Conservation (phyloP, 805 yeast species). For the Pichia manshurica region DNA sequence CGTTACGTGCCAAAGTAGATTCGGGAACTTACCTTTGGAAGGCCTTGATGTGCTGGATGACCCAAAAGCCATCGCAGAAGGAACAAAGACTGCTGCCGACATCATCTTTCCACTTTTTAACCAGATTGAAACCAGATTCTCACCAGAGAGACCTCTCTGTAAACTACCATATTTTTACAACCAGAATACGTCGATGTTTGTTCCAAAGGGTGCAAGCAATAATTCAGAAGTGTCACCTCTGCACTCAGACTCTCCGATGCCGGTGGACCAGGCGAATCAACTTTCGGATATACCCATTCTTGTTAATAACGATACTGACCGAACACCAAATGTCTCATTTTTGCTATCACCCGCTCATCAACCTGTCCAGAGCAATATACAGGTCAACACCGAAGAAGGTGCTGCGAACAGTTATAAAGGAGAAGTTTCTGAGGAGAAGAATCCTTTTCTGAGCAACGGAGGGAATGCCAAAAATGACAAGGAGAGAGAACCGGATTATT, state of each 20-base stretch:
- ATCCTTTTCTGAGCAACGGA: not conserved
- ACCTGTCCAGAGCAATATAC: not conserved
- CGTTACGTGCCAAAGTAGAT: constrained; percentile 7
- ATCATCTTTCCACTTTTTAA: not conserved
- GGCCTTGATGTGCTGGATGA: constrained; percentile 7
- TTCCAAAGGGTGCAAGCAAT: not conserved
- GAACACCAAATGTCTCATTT: constrained; percentile 9
- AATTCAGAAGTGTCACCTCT: not conserved
- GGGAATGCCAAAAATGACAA: not conserved
- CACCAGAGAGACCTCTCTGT: not conserved
- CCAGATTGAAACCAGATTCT: not conserved
- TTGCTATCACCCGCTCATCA: constrained; percentile 5
- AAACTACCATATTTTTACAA: constrained; percentile 6
- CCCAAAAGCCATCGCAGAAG: not conserved
- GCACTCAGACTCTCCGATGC: not conserved
- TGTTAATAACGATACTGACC: not conserved
- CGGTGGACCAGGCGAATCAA: not conserved
- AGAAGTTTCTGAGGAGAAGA: not conserved
- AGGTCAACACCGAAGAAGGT: not conserved
- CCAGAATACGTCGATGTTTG: not conserved
- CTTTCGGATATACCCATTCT: not conserved
- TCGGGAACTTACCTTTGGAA: constrained; percentile 1
- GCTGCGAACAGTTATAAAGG: not conserved
- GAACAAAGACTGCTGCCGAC: constrained; percentile 2
- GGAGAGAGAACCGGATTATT: not conserved